Evolutionary conservation across 2,329 filamentous ascomycete genomes (phyloP).

Genomic region (Didymella pinodella): DNA sequence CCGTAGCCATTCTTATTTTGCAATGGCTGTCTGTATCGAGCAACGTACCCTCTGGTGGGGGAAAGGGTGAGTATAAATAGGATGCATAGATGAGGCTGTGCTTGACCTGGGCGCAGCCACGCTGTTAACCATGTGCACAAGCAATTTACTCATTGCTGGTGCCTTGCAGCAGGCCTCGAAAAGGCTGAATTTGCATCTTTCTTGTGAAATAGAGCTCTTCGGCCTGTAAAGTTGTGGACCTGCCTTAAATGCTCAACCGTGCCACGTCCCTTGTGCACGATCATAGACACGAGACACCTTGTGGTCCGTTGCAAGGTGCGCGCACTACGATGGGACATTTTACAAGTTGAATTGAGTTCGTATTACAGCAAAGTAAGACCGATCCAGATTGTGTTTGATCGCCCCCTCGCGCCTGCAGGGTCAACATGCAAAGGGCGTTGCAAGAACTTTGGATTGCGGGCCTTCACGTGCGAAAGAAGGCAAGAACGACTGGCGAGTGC

Average conservation of each 20-base stretch:
- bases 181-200: background rate
- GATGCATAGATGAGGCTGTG: background rate
- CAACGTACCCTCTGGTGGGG: background rate
- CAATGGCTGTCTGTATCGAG: background rate
- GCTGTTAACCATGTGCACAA: background rate
- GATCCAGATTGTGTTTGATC: constrained; percentile 4
- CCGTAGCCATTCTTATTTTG: background rate
- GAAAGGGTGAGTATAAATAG: background rate
- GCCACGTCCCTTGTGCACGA: background rate
- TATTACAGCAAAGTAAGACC: background rate
- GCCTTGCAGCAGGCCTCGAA: background rate
- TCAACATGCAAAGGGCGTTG: background rate
- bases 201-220: background rate
- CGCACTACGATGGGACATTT: no score
- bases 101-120: background rate
- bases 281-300: background rate
- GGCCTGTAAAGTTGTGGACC: background rate
- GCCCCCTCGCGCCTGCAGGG: constrained; percentile 4
- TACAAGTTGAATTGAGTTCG: background rate
- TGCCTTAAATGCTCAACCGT: background rate
- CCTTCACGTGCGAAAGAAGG: constrained; percentile 16
- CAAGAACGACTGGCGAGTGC: constrained; percentile 11
- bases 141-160: background rate
- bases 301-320: background rate
- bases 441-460: background rate